Conservation (phyloP, 495 filamentous ascomycete genomes). For the Penicillium silybi region DNA sequence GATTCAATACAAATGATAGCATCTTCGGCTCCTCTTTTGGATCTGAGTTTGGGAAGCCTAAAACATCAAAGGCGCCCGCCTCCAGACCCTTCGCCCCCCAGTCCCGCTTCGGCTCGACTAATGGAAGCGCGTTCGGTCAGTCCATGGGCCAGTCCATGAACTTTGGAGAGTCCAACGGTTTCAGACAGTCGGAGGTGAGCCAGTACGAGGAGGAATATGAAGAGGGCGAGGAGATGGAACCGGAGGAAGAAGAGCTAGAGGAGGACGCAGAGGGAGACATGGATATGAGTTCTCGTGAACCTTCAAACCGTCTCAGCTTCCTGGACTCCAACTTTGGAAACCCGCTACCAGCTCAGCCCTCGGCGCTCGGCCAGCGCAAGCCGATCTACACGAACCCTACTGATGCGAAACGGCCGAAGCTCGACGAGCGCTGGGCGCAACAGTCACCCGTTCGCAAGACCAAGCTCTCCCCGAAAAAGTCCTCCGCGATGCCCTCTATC, state of each 20-base stretch:
- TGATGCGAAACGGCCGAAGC: slow-evolving; percentile 44
- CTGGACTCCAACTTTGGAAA: slow-evolving; percentile 33
- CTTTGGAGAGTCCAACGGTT: slow-evolving; percentile 29
- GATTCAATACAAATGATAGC: slow-evolving; percentile 40
- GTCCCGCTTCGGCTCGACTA: slow-evolving; percentile 33
- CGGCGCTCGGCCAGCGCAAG: slow-evolving; percentile 27
- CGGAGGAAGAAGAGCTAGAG: slow-evolving; percentile 29
- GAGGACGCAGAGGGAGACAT: slow-evolving; percentile 26
- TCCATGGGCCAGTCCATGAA: slow-evolving; percentile 30
- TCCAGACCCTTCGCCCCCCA: slow-evolving; percentile 27
- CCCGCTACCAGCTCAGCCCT: slow-evolving; percentile 14
- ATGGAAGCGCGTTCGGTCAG: slow-evolving; percentile 41
- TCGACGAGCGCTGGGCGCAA: slow-evolving; percentile 39
- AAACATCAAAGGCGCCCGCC: slow-evolving; percentile 24
- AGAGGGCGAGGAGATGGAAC: slow-evolving; percentile 30
- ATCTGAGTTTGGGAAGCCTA: slow-evolving; percentile 34
- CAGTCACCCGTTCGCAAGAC: slow-evolving; percentile 37
- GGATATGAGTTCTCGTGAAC: slow-evolving; percentile 18
- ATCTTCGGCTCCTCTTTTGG: slow-evolving; percentile 43
- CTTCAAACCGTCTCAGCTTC: slow-evolving; percentile 26
- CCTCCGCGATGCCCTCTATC: slow-evolving; percentile 48
- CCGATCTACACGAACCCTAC: slow-evolving; percentile 40
- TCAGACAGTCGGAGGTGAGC: slow-evolving; percentile 30
- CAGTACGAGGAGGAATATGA: slow-evolving; percentile 34
- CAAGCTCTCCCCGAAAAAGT: slow-evolving; percentile 43